phyloP scores from a whole-genome alignment of 2,329 filamentous ascomycete genomes.

The Xylariaceae sp. region DNA sequence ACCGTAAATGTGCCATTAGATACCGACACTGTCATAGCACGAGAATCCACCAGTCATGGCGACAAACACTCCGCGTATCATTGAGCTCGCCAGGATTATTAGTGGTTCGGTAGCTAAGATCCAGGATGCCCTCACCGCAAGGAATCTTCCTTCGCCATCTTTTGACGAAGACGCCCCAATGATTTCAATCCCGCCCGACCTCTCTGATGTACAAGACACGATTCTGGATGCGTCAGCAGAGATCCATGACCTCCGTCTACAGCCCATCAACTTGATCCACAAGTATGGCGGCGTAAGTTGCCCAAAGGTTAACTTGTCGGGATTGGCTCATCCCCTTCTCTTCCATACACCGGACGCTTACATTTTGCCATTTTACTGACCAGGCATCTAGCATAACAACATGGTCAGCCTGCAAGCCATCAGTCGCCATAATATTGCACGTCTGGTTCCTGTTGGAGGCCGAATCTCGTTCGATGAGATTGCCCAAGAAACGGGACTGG shows the following conservation, averaged over 20 bases:
- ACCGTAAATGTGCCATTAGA: too few relatives aligned
- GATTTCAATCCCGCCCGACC: neutral
- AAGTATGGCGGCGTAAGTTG: neutral
- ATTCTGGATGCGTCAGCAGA: neutral
- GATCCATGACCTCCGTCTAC: neutral
- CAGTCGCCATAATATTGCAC: slow-evolving; percentile 28
- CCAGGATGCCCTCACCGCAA: neutral
- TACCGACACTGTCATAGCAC: too few relatives aligned
- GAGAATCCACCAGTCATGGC: too few relatives aligned
- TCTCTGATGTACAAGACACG: neutral
- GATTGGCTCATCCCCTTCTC: too few relatives aligned
- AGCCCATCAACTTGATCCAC: neutral
- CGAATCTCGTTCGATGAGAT: slow-evolving; percentile 26
- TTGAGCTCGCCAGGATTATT: neutral
- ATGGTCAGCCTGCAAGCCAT: slow-evolving; percentile 28
- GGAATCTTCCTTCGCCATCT: neutral
- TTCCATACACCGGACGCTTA: too few relatives aligned
- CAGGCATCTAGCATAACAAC: slow-evolving; percentile 18
- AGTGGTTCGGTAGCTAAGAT: neutral
- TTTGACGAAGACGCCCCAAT: neutral
- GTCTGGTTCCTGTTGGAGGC: slow-evolving; percentile 24
- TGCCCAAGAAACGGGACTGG: slow-evolving; percentile 22
- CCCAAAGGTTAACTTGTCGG: too few relatives aligned
- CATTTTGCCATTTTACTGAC: too few relatives aligned
- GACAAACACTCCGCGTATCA: neutral